phyloP scores from a whole-genome alignment of 1,284 basidiomycete genomes.

The Heliocybe sulcata region DNA sequence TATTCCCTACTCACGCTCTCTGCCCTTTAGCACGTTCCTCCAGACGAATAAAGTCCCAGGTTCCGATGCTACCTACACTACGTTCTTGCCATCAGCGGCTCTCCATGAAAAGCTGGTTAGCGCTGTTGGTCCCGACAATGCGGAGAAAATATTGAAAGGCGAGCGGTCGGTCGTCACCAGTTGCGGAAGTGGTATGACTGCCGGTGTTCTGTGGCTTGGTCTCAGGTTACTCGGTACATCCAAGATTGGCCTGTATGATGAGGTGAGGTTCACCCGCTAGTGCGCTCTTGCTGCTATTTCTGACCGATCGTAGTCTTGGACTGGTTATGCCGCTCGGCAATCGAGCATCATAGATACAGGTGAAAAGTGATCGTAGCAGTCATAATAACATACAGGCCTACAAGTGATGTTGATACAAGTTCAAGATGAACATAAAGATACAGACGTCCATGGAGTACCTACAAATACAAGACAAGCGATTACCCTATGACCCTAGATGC shows the following conservation, averaged over 20 bases:
- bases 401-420: too few relatives aligned
- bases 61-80: constrained; percentile 48
- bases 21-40: constrained; percentile 83
- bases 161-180: constrained; percentile 57
- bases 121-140: constrained; percentile 50
- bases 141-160: constrained; percentile 50
- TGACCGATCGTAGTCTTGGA: constrained; percentile 59
- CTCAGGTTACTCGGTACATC: constrained; percentile 60
- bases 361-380: constrained; percentile 3
- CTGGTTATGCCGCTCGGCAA: constrained; percentile 68
- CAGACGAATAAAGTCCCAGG: constrained; percentile 37
- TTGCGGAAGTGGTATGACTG: constrained; percentile 97
- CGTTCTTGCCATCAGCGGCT: constrained; percentile 47
- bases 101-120: constrained; percentile 55
- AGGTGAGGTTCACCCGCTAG: constrained; percentile 41
- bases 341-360: constrained; percentile 54
- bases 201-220: constrained; percentile 87
- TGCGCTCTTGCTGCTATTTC: constrained; percentile 4
- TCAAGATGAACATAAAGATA: not conserved
- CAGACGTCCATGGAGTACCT: not conserved
- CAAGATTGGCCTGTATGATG: constrained; percentile 73
- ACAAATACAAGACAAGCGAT: not conserved
- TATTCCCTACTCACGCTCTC: constrained; percentile 81
- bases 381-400: not conserved
- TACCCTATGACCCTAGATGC: not conserved